Percentiles rank a stretch among this genome's conserved stretches.
Conservation (phyloP, 257 asterid genomes). For the Solanum rostratum region DNA sequence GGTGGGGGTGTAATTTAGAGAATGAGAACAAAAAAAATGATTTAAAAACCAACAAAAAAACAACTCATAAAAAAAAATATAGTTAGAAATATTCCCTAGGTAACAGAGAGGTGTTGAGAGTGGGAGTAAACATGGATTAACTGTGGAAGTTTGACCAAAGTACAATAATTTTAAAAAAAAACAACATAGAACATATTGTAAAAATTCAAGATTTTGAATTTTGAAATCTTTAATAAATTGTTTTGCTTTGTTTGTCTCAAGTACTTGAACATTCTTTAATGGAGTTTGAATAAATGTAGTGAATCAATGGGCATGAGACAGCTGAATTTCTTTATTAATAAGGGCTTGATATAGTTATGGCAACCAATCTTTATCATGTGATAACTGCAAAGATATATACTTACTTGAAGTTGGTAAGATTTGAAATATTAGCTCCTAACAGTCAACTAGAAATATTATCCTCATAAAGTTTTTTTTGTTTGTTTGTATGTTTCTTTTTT, state of each 20-base stretch:
- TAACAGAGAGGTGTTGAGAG: background rate
- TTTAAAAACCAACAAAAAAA: conserved; percentile 1
- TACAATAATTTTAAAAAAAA: background rate
- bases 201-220: conserved; percentile 1
- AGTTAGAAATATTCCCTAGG: conserved; percentile 24
- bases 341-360: background rate
- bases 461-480: background rate
- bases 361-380: background rate
- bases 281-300: background rate
- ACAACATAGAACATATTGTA: background rate
- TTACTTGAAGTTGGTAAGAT: background rate
- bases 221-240: background rate
- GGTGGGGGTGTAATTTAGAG: background rate
- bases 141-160: conserved; percentile 15
- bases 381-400: background rate
- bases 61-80: conserved; percentile 13
- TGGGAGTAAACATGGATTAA: background rate
- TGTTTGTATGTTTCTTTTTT: background rate
- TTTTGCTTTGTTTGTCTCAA: background rate
- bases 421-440: background rate
- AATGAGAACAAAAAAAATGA: conserved; percentile 16
- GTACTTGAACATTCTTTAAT: background rate
- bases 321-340: conserved; percentile 2
- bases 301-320: background rate
- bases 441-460: background rate